Percentiles rank a stretch among this genome's conserved stretches.
These are phyloP conservation scores for Terana coerulea DNA, from an alignment of 768 basidiomycete species.

Conservation along the genomic window DNA sequence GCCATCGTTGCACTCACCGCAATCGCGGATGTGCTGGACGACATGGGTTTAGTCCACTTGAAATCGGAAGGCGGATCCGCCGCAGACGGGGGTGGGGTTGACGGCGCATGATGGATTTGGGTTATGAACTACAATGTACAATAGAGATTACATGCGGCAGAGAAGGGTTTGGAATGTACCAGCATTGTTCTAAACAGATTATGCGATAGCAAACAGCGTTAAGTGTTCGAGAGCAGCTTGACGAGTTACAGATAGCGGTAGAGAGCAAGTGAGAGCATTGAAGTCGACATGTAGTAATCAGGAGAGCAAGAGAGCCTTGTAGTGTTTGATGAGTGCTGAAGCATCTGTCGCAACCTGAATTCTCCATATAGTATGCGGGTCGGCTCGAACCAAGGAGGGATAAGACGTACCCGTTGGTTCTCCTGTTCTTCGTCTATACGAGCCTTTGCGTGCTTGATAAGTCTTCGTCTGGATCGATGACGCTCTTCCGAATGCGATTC, in stretches of 20 bases:
- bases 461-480: conserved; percentile 30
- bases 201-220: not conserved
- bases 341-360: conserved; percentile 32
- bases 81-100: not conserved
- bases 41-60: conserved; percentile 27
- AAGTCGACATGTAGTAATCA: too few species aligned
- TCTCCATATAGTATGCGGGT: not conserved
- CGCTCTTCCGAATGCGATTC: conserved; percentile 29
- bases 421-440: conserved; percentile 36
- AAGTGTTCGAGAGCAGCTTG: not conserved
- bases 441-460: conserved; percentile 30
- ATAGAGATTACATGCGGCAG: not conserved
- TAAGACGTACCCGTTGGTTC: conserved; percentile 30
- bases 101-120: not conserved
- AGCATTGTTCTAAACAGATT: too few species aligned
- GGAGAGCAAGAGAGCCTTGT: conserved; percentile 33
- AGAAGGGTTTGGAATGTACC: too few species aligned
- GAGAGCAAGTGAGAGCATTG: not conserved
- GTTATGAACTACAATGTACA: not conserved
- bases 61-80: not conserved
- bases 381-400: not conserved
- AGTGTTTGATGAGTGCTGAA: conserved; percentile 36
- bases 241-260: not conserved
- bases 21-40: conserved; percentile 56
- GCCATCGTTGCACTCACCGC: conserved; percentile 58